Evolutionary conservation across 2,329 filamentous ascomycete genomes (phyloP).

Genomic region (Sporothrix globosa): DNA sequence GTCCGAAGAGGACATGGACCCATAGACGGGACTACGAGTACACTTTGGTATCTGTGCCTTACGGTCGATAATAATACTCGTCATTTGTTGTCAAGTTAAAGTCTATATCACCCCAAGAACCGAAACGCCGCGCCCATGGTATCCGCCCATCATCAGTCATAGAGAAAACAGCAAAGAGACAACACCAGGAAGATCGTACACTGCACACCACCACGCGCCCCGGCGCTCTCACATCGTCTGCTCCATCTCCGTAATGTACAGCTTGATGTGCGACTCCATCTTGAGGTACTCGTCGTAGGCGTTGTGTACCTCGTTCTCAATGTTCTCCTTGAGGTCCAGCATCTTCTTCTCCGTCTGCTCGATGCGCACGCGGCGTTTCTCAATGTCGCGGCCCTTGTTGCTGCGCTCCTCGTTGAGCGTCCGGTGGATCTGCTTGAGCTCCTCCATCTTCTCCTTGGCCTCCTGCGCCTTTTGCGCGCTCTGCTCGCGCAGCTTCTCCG

Average conservation of each 20-base stretch:
- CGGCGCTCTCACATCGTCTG: slow-evolving; percentile 64
- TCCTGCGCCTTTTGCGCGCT: slow-evolving; percentile 79
- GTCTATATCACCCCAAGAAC: slow-evolving; percentile 4
- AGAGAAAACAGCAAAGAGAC: slow-evolving; percentile 30
- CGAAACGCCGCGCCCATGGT: slow-evolving; percentile 40
- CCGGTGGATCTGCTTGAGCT: slow-evolving; percentile 77
- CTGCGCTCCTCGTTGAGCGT: slow-evolving; percentile 80
- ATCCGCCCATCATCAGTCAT: slow-evolving; percentile 39
- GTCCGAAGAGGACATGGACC: slow-evolving; percentile 29
- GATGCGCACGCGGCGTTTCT: slow-evolving; percentile 86
- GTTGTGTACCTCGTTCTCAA: slow-evolving; percentile 88
- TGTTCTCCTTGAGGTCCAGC: slow-evolving; percentile 95
- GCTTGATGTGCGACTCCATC: slow-evolving; percentile 94
- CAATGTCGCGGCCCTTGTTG: slow-evolving; percentile 89
- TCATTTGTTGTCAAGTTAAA: background rate
- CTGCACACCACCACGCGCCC: background rate
- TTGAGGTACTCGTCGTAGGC: slow-evolving; percentile 95
- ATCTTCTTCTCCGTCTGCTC: slow-evolving; percentile 99
- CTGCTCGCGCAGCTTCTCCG: slow-evolving; percentile 78
- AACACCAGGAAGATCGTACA: slow-evolving; percentile 7
- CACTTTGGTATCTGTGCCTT: no score
- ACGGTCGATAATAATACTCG: background rate
- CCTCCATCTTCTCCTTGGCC: slow-evolving; percentile 88
- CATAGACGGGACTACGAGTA: background rate
- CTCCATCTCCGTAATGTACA: slow-evolving; percentile 99